Conservation (phyloP, 495 filamentous ascomycete genomes). For the Neurospora sp. region DNA sequence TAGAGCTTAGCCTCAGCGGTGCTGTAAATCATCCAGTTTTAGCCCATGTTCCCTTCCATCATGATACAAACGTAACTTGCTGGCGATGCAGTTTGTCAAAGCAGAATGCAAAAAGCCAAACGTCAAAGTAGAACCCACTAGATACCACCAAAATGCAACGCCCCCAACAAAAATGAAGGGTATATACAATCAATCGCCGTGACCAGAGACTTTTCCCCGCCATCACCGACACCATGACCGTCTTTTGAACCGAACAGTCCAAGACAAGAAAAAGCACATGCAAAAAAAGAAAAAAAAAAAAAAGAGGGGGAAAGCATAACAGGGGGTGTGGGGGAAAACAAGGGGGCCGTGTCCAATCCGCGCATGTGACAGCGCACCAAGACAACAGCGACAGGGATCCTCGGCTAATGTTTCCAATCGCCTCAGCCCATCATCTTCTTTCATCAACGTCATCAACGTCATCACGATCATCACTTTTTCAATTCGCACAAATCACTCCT, state of each 20-base stretch:
- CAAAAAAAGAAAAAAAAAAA: not conserved
- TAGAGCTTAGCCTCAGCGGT: not conserved
- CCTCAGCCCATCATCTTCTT: not conserved
- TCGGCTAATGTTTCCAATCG: not conserved
- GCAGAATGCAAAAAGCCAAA: not conserved
- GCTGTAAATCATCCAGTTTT: not conserved
- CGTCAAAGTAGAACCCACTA: not conserved
- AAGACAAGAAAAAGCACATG: not conserved
- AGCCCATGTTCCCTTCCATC: not conserved
- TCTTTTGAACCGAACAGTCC: not conserved
- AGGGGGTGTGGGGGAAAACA: not conserved
- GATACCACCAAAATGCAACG: not conserved
- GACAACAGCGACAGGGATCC: not conserved
- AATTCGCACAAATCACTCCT: conserved; percentile 43
- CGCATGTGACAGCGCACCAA: not conserved
- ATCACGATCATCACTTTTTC: not conserved
- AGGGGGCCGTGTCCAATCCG: not conserved
- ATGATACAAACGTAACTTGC: not conserved
- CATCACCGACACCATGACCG: not conserved
- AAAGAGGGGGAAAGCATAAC: not conserved
- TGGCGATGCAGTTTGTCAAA: not conserved
- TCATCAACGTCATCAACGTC: not conserved
- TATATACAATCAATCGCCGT: not conserved
- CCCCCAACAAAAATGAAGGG: not conserved
- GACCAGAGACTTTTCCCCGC: not conserved